A percentile compares a stretch with the other conserved stretches of the same genome.
phyloP scores from a whole-genome alignment of 192 early-diverging fungal genomes.

The Podila epicladia region DNA sequence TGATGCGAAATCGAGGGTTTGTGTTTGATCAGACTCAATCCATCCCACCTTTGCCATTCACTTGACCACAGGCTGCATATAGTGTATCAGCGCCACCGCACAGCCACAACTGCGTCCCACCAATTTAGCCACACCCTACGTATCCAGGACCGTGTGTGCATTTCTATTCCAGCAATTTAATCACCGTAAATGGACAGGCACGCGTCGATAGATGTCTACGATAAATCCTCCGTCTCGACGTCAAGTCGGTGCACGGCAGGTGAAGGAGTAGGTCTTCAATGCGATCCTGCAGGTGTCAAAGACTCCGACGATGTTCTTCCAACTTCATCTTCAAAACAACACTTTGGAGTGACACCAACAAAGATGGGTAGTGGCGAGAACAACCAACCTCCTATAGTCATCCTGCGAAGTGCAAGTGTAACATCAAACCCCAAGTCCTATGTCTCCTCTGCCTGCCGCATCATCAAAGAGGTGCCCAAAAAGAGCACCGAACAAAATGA shows the following conservation, averaged over 20 bases:
- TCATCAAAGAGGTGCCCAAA: too few relatives aligned
- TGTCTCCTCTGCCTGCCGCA: too few relatives aligned
- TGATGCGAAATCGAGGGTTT: neutral
- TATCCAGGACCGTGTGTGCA: slow-evolving; percentile 3
- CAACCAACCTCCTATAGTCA: too few relatives aligned
- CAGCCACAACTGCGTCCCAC: too few relatives aligned
- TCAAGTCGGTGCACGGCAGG: slow-evolving; percentile 17
- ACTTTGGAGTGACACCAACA: too few relatives aligned
- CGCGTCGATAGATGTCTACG: slow-evolving; percentile 16
- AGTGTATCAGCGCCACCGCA: neutral
- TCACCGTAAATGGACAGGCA: neutral
- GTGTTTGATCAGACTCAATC: neutral
- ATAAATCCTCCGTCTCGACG: slow-evolving; percentile 9
- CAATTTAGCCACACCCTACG: too few relatives aligned
- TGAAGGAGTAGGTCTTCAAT: slow-evolving; percentile 22
- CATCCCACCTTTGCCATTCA: neutral
- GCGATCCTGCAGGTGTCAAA: neutral
- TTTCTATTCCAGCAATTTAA: neutral
- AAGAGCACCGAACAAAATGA: too few relatives aligned
- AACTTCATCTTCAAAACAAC: neutral
- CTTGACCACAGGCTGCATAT: neutral
- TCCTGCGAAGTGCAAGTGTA: too few relatives aligned
- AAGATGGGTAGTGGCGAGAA: too few relatives aligned
- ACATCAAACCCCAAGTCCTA: too few relatives aligned
- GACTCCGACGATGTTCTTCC: neutral